Percentiles rank a stretch among this genome's conserved stretches.
phyloP scores from a whole-genome alignment of 176 grass and related monocot genomes.

The Triticum aestivum region DNA sequence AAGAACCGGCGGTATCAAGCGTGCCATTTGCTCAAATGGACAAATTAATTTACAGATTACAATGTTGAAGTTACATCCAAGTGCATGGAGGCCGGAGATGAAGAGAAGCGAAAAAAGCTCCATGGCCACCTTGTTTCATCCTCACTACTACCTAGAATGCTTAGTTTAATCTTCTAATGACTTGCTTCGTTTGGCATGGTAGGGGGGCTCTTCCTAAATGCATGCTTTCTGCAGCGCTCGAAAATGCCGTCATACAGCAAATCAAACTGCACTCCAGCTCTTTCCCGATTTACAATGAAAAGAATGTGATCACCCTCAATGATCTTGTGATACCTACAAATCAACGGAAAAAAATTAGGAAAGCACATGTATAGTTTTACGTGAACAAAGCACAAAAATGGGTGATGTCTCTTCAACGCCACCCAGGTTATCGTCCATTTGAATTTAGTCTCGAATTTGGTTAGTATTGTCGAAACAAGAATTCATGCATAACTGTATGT shows the following conservation, averaged over 20 bases:
- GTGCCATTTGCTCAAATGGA: constrained; percentile 12
- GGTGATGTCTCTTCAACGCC: not conserved
- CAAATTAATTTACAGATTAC: constrained; percentile 38
- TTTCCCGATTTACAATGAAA: constrained; percentile 93
- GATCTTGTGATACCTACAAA: constrained; percentile 90
- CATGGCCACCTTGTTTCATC: not conserved
- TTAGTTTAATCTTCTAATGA: constrained; percentile 44
- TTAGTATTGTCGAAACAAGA: not conserved
- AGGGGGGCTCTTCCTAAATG: constrained; percentile 56
- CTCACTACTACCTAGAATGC: constrained; percentile 28
- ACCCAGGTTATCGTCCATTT: not conserved
- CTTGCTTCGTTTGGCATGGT: constrained; percentile 61
- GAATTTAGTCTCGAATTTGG: constrained; percentile 1
- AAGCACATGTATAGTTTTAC: not conserved
- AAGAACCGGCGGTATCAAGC: not conserved
- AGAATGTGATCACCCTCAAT: constrained; percentile 95
- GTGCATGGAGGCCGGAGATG: not conserved
- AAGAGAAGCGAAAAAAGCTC: constrained; percentile 14
- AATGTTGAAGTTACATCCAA: constrained; percentile 7
- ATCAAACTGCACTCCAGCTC: constrained; percentile 96
- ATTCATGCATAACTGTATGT: not conserved
- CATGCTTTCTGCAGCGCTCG: constrained; percentile 86
- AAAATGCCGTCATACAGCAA: constrained; percentile 92
- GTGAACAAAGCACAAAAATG: not conserved
- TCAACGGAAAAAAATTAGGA: not conserved